Evolutionary conservation across 2,329 filamentous ascomycete species (phyloP).

Genomic region (Clonostachys byssicola): DNA sequence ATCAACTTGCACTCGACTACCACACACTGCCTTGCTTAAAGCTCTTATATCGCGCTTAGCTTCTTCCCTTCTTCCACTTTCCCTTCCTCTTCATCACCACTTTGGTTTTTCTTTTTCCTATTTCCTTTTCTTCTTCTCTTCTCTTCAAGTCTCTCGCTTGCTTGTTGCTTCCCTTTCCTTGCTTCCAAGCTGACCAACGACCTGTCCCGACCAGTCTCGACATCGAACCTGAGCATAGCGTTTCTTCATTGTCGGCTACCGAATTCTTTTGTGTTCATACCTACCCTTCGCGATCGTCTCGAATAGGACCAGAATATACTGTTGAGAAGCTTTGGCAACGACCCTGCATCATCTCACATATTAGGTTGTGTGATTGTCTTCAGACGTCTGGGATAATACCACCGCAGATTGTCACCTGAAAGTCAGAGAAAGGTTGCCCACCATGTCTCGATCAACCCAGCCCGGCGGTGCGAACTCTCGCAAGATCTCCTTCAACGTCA

Average conservation of each 20-base stretch:
- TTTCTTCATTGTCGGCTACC: no score
- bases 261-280: no score
- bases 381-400: neutral
- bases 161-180: neutral
- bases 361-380: neutral
- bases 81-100: neutral
- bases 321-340: no score
- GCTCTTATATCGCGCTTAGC: no score
- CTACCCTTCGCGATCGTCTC: no score
- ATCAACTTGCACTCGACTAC: no score
- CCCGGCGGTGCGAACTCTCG: slow-evolving; percentile 62
- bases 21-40: no score
- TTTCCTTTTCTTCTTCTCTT: slow-evolving; percentile 1
- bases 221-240: neutral
- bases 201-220: neutral
- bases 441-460: slow-evolving; percentile 53
- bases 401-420: neutral
- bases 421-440: slow-evolving; percentile 4
- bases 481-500: slow-evolving; percentile 99
- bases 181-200: neutral
- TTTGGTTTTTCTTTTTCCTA: slow-evolving; percentile 1
- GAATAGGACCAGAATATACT: no score
- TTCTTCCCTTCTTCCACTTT: no score
- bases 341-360: neutral
- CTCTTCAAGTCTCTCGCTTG: neutral